A percentile compares a stretch with the other conserved stretches of the same genome.
Conservation (phyloP, 2,329 filamentous ascomycete genomes). For the Pezicula radicicola region DNA sequence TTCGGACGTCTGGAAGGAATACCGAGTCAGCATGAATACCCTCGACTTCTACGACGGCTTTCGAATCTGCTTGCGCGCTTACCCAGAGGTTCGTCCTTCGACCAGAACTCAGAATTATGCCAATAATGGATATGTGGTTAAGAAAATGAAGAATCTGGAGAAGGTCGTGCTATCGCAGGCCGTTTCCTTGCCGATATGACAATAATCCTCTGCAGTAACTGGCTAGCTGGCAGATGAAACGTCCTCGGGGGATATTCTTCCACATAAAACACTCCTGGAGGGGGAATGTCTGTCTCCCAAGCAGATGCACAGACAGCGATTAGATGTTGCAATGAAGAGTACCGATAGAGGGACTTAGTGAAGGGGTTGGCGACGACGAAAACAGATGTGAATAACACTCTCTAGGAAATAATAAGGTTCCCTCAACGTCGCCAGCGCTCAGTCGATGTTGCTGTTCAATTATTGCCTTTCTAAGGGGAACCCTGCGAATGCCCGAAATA, state of each 20-base stretch:
- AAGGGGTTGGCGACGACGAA: not conserved
- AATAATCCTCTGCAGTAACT: constrained; percentile 1
- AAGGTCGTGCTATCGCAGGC: constrained; percentile 18
- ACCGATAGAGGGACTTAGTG: not conserved
- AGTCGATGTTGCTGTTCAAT: not conserved
- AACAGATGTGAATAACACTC: not conserved
- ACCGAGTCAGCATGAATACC: constrained; percentile 19
- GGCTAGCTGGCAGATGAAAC: constrained; percentile 18
- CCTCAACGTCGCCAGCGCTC: no score
- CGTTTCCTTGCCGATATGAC: constrained; percentile 8
- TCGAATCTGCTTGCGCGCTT: constrained; percentile 1
- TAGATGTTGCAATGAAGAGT: not conserved
- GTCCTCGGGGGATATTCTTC: constrained; percentile 7
- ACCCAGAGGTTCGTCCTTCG: constrained; percentile 11
- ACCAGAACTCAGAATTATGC: not conserved
- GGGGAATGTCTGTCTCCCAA: not conserved
- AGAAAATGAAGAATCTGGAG: constrained; percentile 7
- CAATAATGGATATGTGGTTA: not conserved
- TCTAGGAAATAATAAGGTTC: no score
- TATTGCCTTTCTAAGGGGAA: not conserved
- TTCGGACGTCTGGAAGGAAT: constrained; percentile 14
- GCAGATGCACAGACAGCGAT: not conserved
- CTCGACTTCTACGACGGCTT: constrained; percentile 17
- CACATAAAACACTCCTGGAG: constrained; percentile 14
- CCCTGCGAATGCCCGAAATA: not conserved